Conservation (phyloP, 345 rosid genomes). For the Eucalyptus pauciflora region DNA sequence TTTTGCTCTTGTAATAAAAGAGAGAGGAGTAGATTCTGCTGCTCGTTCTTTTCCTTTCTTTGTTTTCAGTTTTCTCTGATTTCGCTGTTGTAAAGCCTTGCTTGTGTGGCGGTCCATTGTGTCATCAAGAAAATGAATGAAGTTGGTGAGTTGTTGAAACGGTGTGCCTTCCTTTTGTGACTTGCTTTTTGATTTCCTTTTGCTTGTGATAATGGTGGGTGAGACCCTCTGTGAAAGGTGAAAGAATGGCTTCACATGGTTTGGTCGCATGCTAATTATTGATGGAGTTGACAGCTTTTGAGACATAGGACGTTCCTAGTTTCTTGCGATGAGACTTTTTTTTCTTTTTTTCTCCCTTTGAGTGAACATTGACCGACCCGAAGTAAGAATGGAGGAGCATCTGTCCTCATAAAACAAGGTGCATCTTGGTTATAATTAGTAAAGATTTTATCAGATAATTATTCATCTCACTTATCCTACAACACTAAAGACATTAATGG, state of each 20-base stretch:
- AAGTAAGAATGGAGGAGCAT: neutral
- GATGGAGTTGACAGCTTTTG: neutral
- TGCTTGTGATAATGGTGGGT: neutral
- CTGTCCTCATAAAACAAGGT: neutral
- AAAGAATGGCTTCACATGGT: neutral
- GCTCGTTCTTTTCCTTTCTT: neutral
- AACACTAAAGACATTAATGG: neutral
- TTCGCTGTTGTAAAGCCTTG: neutral
- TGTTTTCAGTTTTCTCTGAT: neutral
- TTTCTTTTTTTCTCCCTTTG: neutral
- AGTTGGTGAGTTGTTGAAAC: neutral
- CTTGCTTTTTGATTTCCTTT: neutral
- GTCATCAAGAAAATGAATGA: neutral
- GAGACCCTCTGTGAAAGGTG: neutral
- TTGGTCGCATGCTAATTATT: neutral
- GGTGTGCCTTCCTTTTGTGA: neutral
- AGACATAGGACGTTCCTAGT: neutral
- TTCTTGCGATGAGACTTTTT: neutral
- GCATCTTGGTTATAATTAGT: neutral
- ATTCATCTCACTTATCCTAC: neutral
- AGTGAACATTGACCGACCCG: neutral
- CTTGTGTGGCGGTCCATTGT: neutral
- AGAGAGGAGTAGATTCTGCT: conserved; percentile 1
- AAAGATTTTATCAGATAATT: neutral
- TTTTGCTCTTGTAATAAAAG: conserved; percentile 2